Evolutionary conservation across 2,329 filamentous ascomycete species (phyloP).

Genomic region (Colletotrichum limetticola): DNA sequence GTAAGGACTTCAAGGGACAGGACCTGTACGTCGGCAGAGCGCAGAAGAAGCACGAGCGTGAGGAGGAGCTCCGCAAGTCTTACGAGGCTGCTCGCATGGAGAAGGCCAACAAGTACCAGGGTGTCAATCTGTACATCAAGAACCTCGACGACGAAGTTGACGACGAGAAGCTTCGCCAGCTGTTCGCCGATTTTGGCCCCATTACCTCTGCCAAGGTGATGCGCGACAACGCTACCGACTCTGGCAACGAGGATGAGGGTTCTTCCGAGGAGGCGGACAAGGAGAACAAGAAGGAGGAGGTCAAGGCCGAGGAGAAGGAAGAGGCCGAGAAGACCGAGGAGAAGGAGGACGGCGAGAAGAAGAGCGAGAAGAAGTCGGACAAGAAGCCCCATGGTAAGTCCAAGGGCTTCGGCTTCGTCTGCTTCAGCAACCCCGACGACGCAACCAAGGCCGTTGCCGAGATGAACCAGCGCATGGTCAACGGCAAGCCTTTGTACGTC

Average conservation of each 20-base stretch:
- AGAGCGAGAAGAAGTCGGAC: slow-evolving; percentile 68
- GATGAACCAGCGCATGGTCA: slow-evolving; percentile 99
- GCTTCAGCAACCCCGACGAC: slow-evolving; percentile 99
- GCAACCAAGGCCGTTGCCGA: slow-evolving; percentile 99
- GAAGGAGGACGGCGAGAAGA: slow-evolving; percentile 66
- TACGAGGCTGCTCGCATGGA: slow-evolving; percentile 97
- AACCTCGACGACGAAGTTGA: slow-evolving; percentile 97
- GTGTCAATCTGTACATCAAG: slow-evolving; percentile 99
- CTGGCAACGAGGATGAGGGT: slow-evolving; percentile 65
- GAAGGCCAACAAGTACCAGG: slow-evolving; percentile 99
- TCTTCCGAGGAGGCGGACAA: slow-evolving; percentile 62
- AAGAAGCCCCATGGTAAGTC: slow-evolving; percentile 87
- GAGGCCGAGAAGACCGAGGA: slow-evolving; percentile 58
- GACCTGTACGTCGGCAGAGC: slow-evolving; percentile 98
- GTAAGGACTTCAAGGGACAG: slow-evolving; percentile 91
- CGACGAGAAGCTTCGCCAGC: slow-evolving; percentile 94
- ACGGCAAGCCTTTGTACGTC: slow-evolving; percentile 96
- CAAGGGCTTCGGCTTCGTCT: slow-evolving; percentile 99
- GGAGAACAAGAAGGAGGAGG: slow-evolving; percentile 58
- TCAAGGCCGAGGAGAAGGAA: slow-evolving; percentile 51
- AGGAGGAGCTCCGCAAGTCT: slow-evolving; percentile 98
- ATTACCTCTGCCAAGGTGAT: slow-evolving; percentile 99
- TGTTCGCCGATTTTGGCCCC: slow-evolving; percentile 90
- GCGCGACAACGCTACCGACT: slow-evolving; percentile 78
- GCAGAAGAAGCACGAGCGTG: slow-evolving; percentile 99